Evolutionary conservation across 495 filamentous ascomycete genomes (phyloP).

Genomic region (Talaromyces stipitatus): DNA sequence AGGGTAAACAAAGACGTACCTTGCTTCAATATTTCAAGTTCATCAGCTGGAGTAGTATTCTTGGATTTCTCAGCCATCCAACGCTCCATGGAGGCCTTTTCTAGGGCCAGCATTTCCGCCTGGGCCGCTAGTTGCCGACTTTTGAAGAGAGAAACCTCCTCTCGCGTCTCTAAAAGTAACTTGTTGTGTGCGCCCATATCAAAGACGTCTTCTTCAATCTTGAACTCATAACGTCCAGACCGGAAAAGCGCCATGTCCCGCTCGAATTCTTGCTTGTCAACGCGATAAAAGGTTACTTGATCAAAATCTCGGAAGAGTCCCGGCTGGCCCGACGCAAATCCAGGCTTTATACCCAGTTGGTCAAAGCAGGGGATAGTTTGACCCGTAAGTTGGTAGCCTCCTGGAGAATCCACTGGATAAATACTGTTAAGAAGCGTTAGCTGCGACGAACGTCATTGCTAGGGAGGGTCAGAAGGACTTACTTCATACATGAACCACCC

Average conservation of each 20-base stretch:
- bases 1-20: too few species aligned
- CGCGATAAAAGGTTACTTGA: conserved; percentile 46
- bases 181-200: conserved; percentile 48
- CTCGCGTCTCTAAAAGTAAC: conserved; percentile 28
- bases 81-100: conserved; percentile 32
- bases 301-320: conserved; percentile 55
- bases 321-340: conserved; percentile 34
- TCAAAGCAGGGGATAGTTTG: conserved; percentile 49
- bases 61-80: conserved; percentile 43
- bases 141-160: conserved; percentile 35
- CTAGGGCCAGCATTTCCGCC: conserved; percentile 36
- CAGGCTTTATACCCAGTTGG: conserved; percentile 40
- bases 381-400: conserved; percentile 50
- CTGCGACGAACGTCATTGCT: too few species aligned
- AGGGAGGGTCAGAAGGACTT: too few species aligned
- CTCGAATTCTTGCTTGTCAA: conserved; percentile 41
- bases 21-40: too few species aligned
- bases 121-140: conserved; percentile 33
- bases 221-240: conserved; percentile 40
- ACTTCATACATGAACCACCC: conserved; percentile 48
- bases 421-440: too few species aligned
- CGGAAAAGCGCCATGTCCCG: conserved; percentile 30
- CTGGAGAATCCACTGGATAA: conserved; percentile 52
- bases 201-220: conserved; percentile 38
- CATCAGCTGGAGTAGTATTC: conserved; percentile 31